Evolutionary conservation across 805 yeast species (phyloP), one percentile per base, ranked within the genome.

Genomic region (Metschnikowia anglica): DNA sequence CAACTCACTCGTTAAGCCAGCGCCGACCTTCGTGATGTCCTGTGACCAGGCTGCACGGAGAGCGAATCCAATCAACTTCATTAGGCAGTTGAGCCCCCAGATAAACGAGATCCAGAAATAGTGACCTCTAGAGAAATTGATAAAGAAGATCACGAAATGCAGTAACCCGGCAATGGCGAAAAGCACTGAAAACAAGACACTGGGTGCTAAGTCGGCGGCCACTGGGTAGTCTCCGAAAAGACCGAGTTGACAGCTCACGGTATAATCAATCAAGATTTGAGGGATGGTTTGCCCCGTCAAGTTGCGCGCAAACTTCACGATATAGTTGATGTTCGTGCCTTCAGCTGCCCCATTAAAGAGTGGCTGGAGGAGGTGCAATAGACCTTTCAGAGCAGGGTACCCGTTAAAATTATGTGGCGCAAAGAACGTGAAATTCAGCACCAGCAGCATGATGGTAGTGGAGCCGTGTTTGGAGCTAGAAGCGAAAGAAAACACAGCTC

Each of bases 211-310:
- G 32, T 56, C 59, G 5, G 28, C 11, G 9, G 28, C 12, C 2
- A 20, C 20, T 3, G 61, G 61, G 43, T 55, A 56, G 27, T 41
- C 51, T 8, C 61, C 61, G 25, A 56, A 56, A 24, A 55, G 41
- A 18, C 48, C 41, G 44, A 41, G 37, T 20, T 49, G 61, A 12
- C 39, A 19, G 35, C 48, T 42, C 17, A 55, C 46, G 2, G 34
- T 33, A 37, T 51, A 55, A 9, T 38, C 15, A 12, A 49, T 29
- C 4, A 56, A 23, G 11, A 39, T 44, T 2, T 39, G 31, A 8
- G 52, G 52, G n/a, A 53, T 18, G 10, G 43, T 36, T 5, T 35
- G 39, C 3, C 56, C 56, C 8, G 37, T 16, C n/a, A 53, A 15
- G 23, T 45, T 50, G 9, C 39, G 36, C 20, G 51, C 25, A 23